Base-by-base conservation (phyloP, 2,329 filamentous ascomycete genomes). In the Fusarium pininemorale region DNA sequence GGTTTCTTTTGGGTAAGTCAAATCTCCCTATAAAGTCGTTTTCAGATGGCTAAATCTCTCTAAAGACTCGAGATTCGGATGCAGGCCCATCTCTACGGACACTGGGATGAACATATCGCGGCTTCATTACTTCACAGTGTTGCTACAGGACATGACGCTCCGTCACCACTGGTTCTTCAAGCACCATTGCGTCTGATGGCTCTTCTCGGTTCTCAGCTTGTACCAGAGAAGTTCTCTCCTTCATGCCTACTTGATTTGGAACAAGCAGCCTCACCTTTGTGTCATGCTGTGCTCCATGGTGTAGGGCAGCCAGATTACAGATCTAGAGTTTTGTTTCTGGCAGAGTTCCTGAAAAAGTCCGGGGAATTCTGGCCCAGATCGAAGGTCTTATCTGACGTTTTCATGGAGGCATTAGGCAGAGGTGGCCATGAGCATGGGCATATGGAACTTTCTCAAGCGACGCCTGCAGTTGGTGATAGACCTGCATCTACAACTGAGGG, bases 1-100 rank as follows among this genome's bases (percentile, higher is more conserved):
- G 22, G 60, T 77, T 37, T 77, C 76, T 13, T 65, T 76, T 64
- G 69, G 73, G 76, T 77, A 69, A 47, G 76, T 55, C 30, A 24
- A 65, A 38, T 7, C 38, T 61, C 30, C 20, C 7, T 15, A 13
- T 15, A 38, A 20, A 6, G 7, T 30, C 14, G 14, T 26, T 10
- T 26, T 18, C 22, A 9, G 35, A 20, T 53, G 45, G 30, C 42
- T 63, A 20, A 57, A 35, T 38, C 18, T 39, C 13, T 39, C 22
- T 24, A 32, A 53, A 78, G 76, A 20, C 63, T 78, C 24, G 74
- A 73, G n/a, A 63, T 78, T 28, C 74, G 64, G 30, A 75, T 78
- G 41, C 71, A 76, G 30, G 63, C 24, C 14, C 35, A 28, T 55
- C 15, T 55, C 51, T 18, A 47, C 11, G 32, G 48, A 16, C 56